phyloP scores from a whole-genome alignment of 768 basidiomycete genomes.

The Lenzites betulinus region DNA sequence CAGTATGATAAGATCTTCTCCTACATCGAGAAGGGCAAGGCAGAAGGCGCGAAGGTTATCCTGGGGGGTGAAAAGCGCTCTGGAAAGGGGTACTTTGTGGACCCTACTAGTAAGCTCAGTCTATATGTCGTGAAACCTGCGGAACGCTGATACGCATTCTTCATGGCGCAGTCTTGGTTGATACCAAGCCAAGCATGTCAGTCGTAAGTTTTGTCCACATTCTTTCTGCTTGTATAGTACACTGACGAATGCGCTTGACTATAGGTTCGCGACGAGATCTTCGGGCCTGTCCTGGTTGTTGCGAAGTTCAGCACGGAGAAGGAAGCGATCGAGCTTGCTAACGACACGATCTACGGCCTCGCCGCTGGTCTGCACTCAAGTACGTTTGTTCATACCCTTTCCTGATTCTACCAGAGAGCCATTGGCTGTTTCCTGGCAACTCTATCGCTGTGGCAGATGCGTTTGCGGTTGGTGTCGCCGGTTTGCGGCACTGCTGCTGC shows the following conservation, averaged over 20 bases:
- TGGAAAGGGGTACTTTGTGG: constrained; percentile 83
- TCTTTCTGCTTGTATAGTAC: not conserved
- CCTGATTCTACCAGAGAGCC: constrained; percentile 2
- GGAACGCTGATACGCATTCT: constrained; percentile 4
- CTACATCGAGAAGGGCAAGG: constrained; percentile 86
- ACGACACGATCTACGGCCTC: constrained; percentile 88
- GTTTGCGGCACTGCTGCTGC: not conserved
- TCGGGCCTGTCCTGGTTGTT: constrained; percentile 89
- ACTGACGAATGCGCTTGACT: not conserved
- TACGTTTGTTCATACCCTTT: constrained; percentile 36
- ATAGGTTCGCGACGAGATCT: constrained; percentile 60
- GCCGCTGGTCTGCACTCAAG: constrained; percentile 91
- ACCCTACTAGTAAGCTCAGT: constrained; percentile 74
- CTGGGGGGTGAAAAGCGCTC: constrained; percentile 80
- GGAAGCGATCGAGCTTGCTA: constrained; percentile 82
- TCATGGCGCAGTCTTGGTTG: constrained; percentile 70
- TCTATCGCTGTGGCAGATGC: too few relatives aligned
- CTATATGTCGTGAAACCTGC: not conserved
- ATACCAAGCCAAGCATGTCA: constrained; percentile 80
- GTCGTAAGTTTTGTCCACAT: constrained; percentile 54
- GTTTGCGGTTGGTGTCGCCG: not conserved
- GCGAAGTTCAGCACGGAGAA: constrained; percentile 85
- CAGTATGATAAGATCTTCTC: constrained; percentile 87
- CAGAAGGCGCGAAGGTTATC: constrained; percentile 76
- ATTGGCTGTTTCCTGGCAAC: too few relatives aligned